Evolutionary conservation across 2,329 filamentous ascomycete species (phyloP).

Genomic region (Neonectria punicea): DNA sequence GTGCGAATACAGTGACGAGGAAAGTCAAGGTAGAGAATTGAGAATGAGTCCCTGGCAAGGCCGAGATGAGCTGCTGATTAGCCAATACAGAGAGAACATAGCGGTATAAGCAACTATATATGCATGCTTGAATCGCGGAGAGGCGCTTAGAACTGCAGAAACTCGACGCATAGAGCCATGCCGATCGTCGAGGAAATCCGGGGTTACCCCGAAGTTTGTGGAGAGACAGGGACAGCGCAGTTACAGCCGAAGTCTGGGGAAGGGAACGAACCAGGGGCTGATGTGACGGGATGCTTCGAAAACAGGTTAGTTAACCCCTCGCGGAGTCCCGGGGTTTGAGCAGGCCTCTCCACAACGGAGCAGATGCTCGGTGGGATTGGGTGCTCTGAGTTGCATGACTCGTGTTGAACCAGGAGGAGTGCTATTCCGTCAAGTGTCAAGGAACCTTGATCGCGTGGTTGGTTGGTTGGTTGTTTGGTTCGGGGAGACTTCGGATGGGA

Average conservation of each 20-base stretch:
- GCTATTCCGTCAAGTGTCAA: too few relatives aligned
- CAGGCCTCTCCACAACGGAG: neutral
- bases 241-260: neutral
- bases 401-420: too few relatives aligned
- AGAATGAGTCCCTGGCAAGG: neutral
- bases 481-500: neutral
- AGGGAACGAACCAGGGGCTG: neutral
- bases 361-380: neutral
- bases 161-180: neutral
- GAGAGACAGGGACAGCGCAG: too few relatives aligned
- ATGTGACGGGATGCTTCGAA: neutral
- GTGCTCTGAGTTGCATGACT: neutral
- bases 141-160: neutral
- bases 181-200: neutral
- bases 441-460: neutral
- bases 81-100: too few relatives aligned
- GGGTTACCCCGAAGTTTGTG: neutral
- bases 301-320: neutral
- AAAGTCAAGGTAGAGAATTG: neutral
- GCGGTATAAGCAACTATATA: neutral
- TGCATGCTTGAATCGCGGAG: neutral
- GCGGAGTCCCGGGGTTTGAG: neutral
- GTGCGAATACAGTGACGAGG: neutral
- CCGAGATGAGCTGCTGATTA: too few relatives aligned
- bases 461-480: neutral